These are phyloP conservation scores for Miscanthus lutarioriparius DNA, from an alignment of 176 grass and related monocot species.

Conservation along the genomic window DNA sequence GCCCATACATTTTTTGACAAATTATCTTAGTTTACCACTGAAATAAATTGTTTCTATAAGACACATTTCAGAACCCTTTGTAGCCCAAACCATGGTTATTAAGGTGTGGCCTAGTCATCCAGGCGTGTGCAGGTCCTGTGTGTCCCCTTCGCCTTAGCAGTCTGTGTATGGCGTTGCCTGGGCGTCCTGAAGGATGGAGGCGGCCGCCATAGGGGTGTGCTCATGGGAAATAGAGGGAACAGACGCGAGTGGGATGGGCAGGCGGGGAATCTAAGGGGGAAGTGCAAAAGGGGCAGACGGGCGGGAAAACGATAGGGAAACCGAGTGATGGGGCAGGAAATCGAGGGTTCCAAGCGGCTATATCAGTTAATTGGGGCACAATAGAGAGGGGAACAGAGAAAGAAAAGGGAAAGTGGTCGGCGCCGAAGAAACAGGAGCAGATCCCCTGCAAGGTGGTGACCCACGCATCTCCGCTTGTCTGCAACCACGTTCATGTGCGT, in stretches of 20 bases:
- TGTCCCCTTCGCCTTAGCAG: neutral
- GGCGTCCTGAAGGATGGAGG: neutral
- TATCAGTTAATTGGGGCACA: too few relatives aligned
- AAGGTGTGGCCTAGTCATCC: neutral
- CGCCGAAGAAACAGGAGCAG: too few relatives aligned
- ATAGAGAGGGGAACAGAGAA: too few relatives aligned
- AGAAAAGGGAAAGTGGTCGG: too few relatives aligned
- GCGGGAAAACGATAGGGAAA: neutral
- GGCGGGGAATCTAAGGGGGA: neutral
- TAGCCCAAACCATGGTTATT: neutral
- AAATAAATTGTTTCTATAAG: constrained; percentile 2
- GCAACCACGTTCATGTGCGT: too few relatives aligned
- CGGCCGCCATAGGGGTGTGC: neutral
- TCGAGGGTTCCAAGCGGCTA: too few relatives aligned
- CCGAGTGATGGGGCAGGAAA: too few relatives aligned
- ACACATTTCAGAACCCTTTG: constrained; percentile 6
- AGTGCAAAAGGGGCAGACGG: neutral
- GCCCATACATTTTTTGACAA: neutral
- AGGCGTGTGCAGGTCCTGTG: neutral
- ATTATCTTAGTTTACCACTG: neutral
- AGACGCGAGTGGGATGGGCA: neutral
- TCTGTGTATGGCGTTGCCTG: neutral
- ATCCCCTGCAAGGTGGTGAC: too few relatives aligned
- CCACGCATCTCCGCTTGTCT: too few relatives aligned
- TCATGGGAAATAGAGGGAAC: neutral